Evolutionary conservation across 2,329 filamentous ascomycete species (phyloP).

Genomic region (Fusarium nanum): DNA sequence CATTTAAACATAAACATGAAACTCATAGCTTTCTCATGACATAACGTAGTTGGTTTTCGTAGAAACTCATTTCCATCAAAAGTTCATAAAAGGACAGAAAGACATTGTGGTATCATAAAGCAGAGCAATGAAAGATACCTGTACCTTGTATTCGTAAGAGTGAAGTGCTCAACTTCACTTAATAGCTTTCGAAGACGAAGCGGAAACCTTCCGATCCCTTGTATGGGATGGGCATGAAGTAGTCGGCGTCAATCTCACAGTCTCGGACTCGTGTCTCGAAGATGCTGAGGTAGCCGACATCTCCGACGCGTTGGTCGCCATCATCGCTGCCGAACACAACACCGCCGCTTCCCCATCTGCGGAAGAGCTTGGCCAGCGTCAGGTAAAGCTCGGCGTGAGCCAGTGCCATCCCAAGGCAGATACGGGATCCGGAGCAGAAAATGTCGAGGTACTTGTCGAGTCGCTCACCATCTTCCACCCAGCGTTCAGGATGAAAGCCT

Average conservation of each 20-base stretch:
- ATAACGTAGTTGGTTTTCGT: constrained; percentile 32
- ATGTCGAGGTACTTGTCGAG: constrained; percentile 52
- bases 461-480: constrained; percentile 49
- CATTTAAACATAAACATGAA: constrained; percentile 34
- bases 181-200: constrained; percentile 49
- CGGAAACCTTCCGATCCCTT: constrained; percentile 53
- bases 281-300: constrained; percentile 51
- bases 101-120: constrained; percentile 32
- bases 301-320: constrained; percentile 50
- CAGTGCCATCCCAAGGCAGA: constrained; percentile 54
- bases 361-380: constrained; percentile 53
- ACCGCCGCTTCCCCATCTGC: constrained; percentile 52
- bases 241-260: constrained; percentile 53
- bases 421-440: constrained; percentile 52
- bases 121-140: constrained; percentile 24
- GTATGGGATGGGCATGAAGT: constrained; percentile 55
- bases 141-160: constrained; percentile 22
- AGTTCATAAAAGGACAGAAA: constrained; percentile 16
- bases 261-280: constrained; percentile 52
- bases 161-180: constrained; percentile 11
- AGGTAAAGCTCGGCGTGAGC: constrained; percentile 55
- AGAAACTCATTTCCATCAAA: constrained; percentile 27
- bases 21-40: constrained; percentile 36
- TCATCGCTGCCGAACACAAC: constrained; percentile 47
- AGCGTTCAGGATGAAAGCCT: constrained; percentile 52